A percentile compares a stretch with the other conserved stretches of the same genome.
These are phyloP conservation scores for Talaromyces rugulosus DNA, from an alignment of 2,329 filamentous ascomycete species.

Conservation along the genomic window DNA sequence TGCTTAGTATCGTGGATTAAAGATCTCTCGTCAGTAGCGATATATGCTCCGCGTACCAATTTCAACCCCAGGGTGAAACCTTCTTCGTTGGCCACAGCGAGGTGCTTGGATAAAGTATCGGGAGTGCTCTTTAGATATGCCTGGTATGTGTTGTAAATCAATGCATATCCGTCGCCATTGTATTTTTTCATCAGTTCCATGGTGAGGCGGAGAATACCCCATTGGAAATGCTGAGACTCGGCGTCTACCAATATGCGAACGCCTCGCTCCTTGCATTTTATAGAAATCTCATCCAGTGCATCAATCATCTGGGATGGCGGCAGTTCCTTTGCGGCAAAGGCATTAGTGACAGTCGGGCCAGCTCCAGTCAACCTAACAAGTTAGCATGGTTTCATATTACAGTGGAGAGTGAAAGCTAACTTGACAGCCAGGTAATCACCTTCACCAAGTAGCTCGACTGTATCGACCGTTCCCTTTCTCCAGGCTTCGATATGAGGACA, in stretches of 20 bases:
- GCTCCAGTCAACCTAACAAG: not conserved
- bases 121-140: conserved; percentile 67
- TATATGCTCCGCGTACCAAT: conserved; percentile 70
- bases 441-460: not conserved
- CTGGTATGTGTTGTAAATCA: conserved; percentile 78
- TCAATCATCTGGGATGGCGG: not conserved
- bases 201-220: conserved; percentile 77
- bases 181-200: conserved; percentile 71
- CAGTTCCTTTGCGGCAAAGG: not conserved
- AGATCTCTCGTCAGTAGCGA: conserved; percentile 64
- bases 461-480: not conserved
- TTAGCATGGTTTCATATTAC: not conserved
- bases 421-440: conserved; percentile 3
- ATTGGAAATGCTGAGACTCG: conserved; percentile 74
- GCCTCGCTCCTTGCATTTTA: conserved; percentile 52
- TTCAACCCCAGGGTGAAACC: conserved; percentile 69
- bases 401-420: not conserved
- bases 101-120: conserved; percentile 54
- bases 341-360: not conserved
- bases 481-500: not conserved
- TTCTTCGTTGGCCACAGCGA: conserved; percentile 54
- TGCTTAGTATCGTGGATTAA: conserved; percentile 69
- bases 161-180: conserved; percentile 61
- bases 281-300: not conserved
- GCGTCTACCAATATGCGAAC: conserved; percentile 79